Percentiles rank a stretch among this genome's conserved stretches.
These are phyloP conservation scores for Boechera divaricarpa DNA, from an alignment of 345 rosid genomes.

Conservation along the genomic window DNA sequence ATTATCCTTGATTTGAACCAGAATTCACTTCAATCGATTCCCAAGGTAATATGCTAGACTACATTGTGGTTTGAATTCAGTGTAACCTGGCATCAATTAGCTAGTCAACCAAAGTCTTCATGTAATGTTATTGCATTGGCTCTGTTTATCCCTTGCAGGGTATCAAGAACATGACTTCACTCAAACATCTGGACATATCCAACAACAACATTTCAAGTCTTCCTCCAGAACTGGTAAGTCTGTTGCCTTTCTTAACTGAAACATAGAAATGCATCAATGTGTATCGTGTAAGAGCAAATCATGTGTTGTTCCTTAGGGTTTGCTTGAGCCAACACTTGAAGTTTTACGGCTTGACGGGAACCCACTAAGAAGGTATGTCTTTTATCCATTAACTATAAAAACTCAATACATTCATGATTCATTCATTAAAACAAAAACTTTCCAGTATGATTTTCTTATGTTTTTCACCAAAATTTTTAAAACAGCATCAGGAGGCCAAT, in stretches of 20 bases:
- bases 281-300: neutral
- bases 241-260: constrained; percentile 20
- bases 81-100: constrained; percentile 25
- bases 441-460: neutral
- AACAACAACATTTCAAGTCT: constrained; percentile 85
- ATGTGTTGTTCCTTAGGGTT: constrained; percentile 57
- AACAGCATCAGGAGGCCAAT: constrained; percentile 88
- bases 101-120: constrained; percentile 8
- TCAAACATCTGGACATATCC: constrained; percentile 78
- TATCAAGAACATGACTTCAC: constrained; percentile 65
- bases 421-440: neutral
- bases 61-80: constrained; percentile 9
- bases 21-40: constrained; percentile 72
- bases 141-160: constrained; percentile 54
- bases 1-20: constrained; percentile 80
- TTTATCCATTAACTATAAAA: neutral
- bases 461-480: constrained; percentile 14
- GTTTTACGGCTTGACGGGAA: constrained; percentile 86
- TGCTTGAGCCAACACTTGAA: constrained; percentile 81
- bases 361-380: constrained; percentile 80
- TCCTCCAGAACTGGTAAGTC: constrained; percentile 72
- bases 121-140: constrained; percentile 15
- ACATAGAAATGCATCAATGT: neutral
- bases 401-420: constrained; percentile 5
- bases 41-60: constrained; percentile 50